Conservation (phyloP, 768 basidiomycete species). For the Inosperma sp. region DNA sequence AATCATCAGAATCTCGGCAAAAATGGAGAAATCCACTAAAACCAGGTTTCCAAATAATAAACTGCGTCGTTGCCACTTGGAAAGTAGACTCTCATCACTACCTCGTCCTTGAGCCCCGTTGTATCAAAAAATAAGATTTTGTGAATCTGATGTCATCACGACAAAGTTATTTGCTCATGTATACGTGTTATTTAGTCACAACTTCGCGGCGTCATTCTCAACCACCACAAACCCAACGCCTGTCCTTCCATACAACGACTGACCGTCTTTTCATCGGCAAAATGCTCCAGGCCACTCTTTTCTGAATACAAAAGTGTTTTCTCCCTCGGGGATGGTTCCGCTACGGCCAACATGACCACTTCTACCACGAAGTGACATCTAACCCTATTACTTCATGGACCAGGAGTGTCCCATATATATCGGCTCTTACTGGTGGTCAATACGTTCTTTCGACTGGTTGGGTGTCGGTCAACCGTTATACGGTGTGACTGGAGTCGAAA, state of each 20-base stretch:
- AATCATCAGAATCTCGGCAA: too few species aligned
- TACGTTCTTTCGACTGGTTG: conserved; percentile 7
- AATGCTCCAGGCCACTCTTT: conserved; percentile 47
- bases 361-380: conserved; percentile 46
- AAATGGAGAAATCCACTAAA: too few species aligned
- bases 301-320: conserved; percentile 20
- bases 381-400: conserved; percentile 53
- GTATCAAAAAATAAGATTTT: too few species aligned
- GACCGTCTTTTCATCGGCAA: conserved; percentile 32
- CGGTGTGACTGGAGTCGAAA: conserved; percentile 7
- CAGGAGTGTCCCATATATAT: conserved; percentile 25
- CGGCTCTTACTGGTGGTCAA: conserved; percentile 28
- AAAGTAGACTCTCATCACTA: too few species aligned
- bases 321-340: conserved; percentile 31
- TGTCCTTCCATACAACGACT: conserved; percentile 9
- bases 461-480: conserved; percentile 2
- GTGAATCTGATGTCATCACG: too few species aligned
- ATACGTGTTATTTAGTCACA: too few species aligned
- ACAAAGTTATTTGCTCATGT: too few species aligned
- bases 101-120: too few species aligned
- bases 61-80: too few species aligned
- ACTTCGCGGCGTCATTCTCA: too few species aligned
- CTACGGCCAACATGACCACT: conserved; percentile 51
- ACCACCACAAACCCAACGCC: conserved; percentile 18
- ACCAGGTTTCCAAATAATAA: too few species aligned